These are phyloP conservation scores for Cutaneotrichosporon cyanovorans DNA, from an alignment of 1,284 basidiomycete species.

Conservation along the genomic window DNA sequence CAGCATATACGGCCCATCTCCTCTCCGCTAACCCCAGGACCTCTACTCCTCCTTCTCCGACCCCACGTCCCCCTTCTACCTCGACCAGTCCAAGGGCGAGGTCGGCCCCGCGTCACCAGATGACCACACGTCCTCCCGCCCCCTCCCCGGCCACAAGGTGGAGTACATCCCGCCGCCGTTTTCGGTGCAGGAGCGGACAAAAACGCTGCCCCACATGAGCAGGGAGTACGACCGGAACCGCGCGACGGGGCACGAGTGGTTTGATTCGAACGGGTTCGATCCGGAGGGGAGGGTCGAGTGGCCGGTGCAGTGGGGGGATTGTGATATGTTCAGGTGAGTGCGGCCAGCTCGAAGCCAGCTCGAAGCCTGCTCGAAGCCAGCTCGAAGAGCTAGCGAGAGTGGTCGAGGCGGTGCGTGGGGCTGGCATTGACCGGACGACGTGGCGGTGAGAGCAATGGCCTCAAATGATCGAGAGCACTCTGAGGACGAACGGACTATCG, in stretches of 20 bases:
- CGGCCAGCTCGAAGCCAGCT: too few relatives aligned
- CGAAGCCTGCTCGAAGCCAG: too few relatives aligned
- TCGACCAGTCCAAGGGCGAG: constrained; percentile 25
- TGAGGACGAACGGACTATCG: too few relatives aligned
- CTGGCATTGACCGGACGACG: too few relatives aligned
- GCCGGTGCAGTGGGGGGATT: constrained; percentile 44
- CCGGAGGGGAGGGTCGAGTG: constrained; percentile 32
- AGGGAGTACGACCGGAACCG: constrained; percentile 11
- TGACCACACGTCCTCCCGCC: constrained; percentile 30
- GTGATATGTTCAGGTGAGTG: constrained; percentile 42
- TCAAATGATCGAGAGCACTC: too few relatives aligned
- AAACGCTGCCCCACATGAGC: constrained; percentile 8
- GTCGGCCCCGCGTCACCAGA: constrained; percentile 35
- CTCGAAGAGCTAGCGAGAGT: too few relatives aligned
- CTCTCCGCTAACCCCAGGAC: constrained; percentile 17
- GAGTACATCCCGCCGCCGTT: constrained; percentile 4
- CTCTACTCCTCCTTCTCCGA: constrained; percentile 34
- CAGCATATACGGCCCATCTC: too few relatives aligned
- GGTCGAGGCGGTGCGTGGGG: too few relatives aligned
- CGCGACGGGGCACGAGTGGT: constrained; percentile 16
- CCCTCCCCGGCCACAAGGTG: constrained; percentile 4
- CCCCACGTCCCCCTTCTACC: constrained; percentile 35
- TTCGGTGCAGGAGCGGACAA: constrained; percentile 1
- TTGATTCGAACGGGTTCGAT: constrained; percentile 31
- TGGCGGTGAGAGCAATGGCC: too few relatives aligned